Base-by-base conservation (phyloP, 345 rosid species). In the Gossypium ekmanianum region DNA sequence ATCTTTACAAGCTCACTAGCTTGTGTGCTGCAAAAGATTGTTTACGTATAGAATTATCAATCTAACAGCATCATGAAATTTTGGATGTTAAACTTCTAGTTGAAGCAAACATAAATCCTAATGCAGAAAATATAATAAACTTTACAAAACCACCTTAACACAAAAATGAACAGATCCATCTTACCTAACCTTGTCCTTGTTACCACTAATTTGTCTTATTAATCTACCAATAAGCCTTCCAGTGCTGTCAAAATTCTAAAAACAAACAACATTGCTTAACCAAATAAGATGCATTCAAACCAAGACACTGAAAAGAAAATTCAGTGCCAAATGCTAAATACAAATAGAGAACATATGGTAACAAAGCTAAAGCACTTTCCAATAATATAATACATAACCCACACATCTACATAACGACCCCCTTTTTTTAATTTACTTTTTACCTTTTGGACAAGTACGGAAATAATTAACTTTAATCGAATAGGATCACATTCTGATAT, bases 171-270 rank as follows among this genome's bases (percentile, higher is more conserved):
- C 73, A 27, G 8, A 73, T 79, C 61, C 76, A 59, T 52, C 83
- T 73, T 81, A 95, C 99, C 89, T 87, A 55, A 93, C 93, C 76
- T 84, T 93, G 41, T 93, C 94, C 80, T 75, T 82, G 74, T 81
- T 82, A 55, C 90, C 93, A 78, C 87, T 78, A 74, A 92, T 91
- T 83, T 89, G 94, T 79, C 79, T 88, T 71, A 88, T 77, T 77
- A 81, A 71, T 84, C 96, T 91, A 62, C 81, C 77, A 72, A 95
- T 83, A 69, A 80, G 88, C 72, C 85, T 86, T 76, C 89, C 92
- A 72, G 81, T 80, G 76, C 84, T 82, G 83, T 87, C 75, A 79
- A 90, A 91, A 84, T 89, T 87, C 97, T 94, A 75, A 73, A 58
- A 68, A 71, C 50, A 77, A 54, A 45, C 17, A 20, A 68, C 18